Base-by-base conservation (phyloP, 306 rosid species). In the Astragalus membranaceus region DNA sequence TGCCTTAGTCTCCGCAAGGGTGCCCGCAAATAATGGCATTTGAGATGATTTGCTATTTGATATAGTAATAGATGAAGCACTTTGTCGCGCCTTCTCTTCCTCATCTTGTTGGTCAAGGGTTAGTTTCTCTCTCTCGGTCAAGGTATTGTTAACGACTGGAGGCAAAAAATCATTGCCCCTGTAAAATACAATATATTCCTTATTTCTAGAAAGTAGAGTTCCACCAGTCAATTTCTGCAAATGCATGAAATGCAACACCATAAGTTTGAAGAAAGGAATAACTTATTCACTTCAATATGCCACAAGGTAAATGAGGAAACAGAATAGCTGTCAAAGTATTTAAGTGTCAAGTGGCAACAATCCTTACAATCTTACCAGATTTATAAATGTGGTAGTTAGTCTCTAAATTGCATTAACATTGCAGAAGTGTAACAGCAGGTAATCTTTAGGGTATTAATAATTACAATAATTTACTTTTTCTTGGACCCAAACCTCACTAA, bases 91-190 rank as follows among this genome's bases (percentile, higher is more conserved):
- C 61, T 78, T 79, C 82, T 92, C 96, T 85, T 89, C 96, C 78
- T 83, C 86, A 2, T 89, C 95, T 74, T 92, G 95, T 77, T 77
- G 87, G 59, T 77, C 82, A 65, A 86, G 65, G 69, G 86, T 71
- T 47, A 82, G 57, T 70, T 90, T 80, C 39, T 79, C 66, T 82
- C 97, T 88, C 86, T 88, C 96, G 26, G 80, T 72, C 85, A 90
- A 73, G 62, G 73, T 81, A 57, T 83, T 61, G 13, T 89, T 82
- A 23, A 93, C 86, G 8, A 35, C 76, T 54, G 93, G 85, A 72
- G 96, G 98, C 84, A 93, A 71, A 89, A 82, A 88, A 81, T 90
- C 96, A 74, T 90, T 90, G 68, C 98, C 98, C 79, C 98, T 77
- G 76, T 88, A 88, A 76, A 93, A 78, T 75, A 93, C 88, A 20